A percentile compares a stretch with the other conserved stretches of the same genome.
These are phyloP conservation scores for Lactifluus subvellereus DNA, from an alignment of 768 basidiomycete genomes.

Conservation along the genomic window DNA sequence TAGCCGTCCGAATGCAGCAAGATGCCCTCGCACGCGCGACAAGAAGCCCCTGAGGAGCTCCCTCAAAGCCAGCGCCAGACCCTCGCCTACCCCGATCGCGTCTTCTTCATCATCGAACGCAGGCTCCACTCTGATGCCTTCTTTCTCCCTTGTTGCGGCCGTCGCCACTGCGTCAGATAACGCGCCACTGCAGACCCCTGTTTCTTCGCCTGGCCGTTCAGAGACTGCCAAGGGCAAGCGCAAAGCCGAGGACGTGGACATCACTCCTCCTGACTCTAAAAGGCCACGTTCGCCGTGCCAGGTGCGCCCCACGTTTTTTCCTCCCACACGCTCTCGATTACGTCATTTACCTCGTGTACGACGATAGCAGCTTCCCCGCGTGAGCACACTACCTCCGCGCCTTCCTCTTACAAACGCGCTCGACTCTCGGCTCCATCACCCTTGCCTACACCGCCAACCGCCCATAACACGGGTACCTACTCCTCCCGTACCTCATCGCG, in stretches of 20 bases:
- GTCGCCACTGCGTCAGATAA: slow-evolving; percentile 29
- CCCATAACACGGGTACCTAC: slow-evolving; percentile 42
- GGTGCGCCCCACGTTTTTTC: slow-evolving; percentile 37
- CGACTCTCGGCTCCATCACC: slow-evolving; percentile 44
- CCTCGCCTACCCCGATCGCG: slow-evolving; percentile 17
- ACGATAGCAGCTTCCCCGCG: slow-evolving; percentile 27
- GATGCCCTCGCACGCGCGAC: slow-evolving; percentile 20
- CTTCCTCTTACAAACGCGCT: slow-evolving; percentile 72
- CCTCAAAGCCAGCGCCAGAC: slow-evolving; percentile 18
- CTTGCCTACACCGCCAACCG: slow-evolving; percentile 34
- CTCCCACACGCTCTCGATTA: slow-evolving; percentile 11
- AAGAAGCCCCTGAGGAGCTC: slow-evolving; percentile 22
- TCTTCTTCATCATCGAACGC: slow-evolving; percentile 20
- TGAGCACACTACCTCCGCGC: slow-evolving; percentile 44
- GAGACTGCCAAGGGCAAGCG: slow-evolving; percentile 53
- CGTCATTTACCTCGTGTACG: slow-evolving; percentile 17
- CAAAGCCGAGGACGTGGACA: slow-evolving; percentile 68
- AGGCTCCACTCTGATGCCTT: slow-evolving; percentile 1
- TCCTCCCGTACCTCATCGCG: slow-evolving; percentile 33
- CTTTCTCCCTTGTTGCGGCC: slow-evolving; percentile 21
- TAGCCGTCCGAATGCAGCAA: slow-evolving; percentile 17
- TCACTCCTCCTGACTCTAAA: slow-evolving; percentile 60
- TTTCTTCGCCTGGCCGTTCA: slow-evolving; percentile 24
- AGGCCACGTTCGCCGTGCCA: slow-evolving; percentile 57
- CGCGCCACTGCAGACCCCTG: slow-evolving; percentile 21